Evolutionary conservation across 192 early-diverging fungal genomes (phyloP), one percentile per base, ranked within the genome.

Genomic region (Rhizophagus prolifer): DNA sequence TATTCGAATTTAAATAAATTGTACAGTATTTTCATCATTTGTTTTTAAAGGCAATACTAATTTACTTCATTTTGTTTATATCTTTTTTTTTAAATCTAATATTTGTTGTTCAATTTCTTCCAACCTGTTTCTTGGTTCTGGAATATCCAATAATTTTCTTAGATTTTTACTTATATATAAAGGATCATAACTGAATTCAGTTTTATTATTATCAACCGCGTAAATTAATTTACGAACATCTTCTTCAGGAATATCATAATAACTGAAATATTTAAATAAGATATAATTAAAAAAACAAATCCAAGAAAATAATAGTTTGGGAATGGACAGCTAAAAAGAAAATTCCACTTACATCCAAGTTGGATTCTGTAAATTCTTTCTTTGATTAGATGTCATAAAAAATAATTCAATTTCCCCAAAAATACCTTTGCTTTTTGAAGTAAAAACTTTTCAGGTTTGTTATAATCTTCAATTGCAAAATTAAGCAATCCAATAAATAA

Each of bases 401-500:
- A 63, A 63, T 28, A 63, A 14, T 63, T 63, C 61, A 14, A 63
- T 63, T 63, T 63, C 61, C 14, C 8, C 10, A 19, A 63, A 12
- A 30, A 63, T 41, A 41, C 38, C 38, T 41, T 41, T 41, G 26
- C 26, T 25, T 63, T 63, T 30, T 63, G 26, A 14, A 63, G 28
- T 25, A 30, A 14, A 63, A 63, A 63, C 13, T 4, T 2, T 2
- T 10, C 25, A 16, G 9, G 23, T 14, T 26, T 63, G 3, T 28
- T 16, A 30, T 63, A 21, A 21, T 63, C 26, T n/a, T 31, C 61
- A 12, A 63, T 63, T 4, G 25, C 61, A 1, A 3, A 16, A 14
- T 6, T 30, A 63, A 63, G 61, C 28, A 63, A 63, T 63, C 25
- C 23, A 63, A 63, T 63, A 30, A 63, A 63, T 63, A 63, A 25